Base-by-base conservation (phyloP, 2,329 filamentous ascomycete species). In the Mariannaea sp. region DNA sequence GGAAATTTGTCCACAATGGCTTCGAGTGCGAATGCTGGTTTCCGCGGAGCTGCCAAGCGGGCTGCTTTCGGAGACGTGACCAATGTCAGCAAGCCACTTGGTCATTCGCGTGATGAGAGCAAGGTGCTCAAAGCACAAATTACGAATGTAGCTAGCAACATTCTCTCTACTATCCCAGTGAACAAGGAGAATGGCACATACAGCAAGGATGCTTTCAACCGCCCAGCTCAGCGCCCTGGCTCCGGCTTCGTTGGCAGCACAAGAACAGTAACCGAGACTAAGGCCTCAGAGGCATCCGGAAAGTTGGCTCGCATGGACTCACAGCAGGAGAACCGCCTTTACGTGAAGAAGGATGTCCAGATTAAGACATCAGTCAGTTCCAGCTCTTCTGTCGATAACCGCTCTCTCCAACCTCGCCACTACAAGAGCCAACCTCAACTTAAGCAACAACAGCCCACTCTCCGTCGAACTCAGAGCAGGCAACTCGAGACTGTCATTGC, bases 21-120 rank as follows among this genome's bases (percentile, higher is more conserved):
- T 24, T 59, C 62, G 10, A 58, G 58, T 3, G 44, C 61, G 10
- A 54, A 57, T 16, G 58, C 56, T 17, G 72, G 72, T 29, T 62
- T 74, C 33, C 72, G 71, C 24, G 72, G 71, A 32, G 69, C 83
- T 52, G 79, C 86, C 49, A 94, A 92, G 76, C 86, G 92, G 61
- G 85, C 86, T 57, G 90, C 85, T 10, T 92, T 95, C 72, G 89
- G 84, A 43, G 92, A 96, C 70, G 82, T 94, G 57, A 94, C 89
- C 77, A 93, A 92, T 67, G 85, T 80, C 39, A 68, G 78, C 33
- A 74, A 75, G 56, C 69, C 71, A 39, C 59, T 61, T 29, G 65
- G 64, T 27, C 55, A 66, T 22, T 62, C 54, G 36, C 62, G 68
- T 20, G 66, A 74, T 43, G 62, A 71, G 24, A 65, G 57, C 49